Evolutionary conservation across 805 yeast genomes (phyloP).

Genomic region (Zygoascus tannicola): DNA sequence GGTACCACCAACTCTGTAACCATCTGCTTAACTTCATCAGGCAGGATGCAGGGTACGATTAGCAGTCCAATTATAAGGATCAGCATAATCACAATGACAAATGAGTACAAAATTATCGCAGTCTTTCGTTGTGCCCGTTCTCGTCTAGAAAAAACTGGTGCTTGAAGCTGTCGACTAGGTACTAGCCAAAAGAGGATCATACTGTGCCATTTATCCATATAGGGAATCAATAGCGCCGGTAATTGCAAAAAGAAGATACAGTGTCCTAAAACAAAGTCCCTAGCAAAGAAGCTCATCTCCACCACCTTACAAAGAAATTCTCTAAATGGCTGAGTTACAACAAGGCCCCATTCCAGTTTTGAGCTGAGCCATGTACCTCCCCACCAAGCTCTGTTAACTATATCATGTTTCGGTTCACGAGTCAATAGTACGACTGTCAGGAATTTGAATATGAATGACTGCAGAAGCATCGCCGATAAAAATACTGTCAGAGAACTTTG

Average conservation of each 20-base stretch:
- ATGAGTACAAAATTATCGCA: not conserved
- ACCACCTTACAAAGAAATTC: conserved; percentile 78
- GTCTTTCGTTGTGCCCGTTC: not conserved
- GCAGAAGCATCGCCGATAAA: conserved; percentile 46
- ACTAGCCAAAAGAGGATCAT: conserved; percentile 92
- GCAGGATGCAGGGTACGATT: not conserved
- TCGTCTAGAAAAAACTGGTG: conserved; percentile 72
- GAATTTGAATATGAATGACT: conserved; percentile 46
- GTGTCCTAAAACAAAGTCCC: conserved; percentile 85
- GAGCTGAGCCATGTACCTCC: conserved; percentile 39
- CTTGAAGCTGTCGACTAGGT: conserved; percentile 77
- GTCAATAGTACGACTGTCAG: conserved; percentile 44
- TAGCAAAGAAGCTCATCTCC: conserved; percentile 82
- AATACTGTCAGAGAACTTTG: conserved; percentile 52
- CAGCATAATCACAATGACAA: not conserved
- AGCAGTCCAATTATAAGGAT: not conserved
- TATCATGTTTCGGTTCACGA: conserved; percentile 49
- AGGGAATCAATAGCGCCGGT: conserved; percentile 72
- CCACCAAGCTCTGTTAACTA: conserved; percentile 61
- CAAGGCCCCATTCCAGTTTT: conserved; percentile 65
- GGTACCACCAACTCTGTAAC: not conserved
- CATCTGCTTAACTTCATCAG: not conserved
- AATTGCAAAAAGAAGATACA: conserved; percentile 66
- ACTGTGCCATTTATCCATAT: conserved; percentile 84
- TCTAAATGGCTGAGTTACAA: conserved; percentile 75